phyloP scores from a whole-genome alignment of 192 early-diverging fungal genomes.

The Allomyces arbusculus region DNA sequence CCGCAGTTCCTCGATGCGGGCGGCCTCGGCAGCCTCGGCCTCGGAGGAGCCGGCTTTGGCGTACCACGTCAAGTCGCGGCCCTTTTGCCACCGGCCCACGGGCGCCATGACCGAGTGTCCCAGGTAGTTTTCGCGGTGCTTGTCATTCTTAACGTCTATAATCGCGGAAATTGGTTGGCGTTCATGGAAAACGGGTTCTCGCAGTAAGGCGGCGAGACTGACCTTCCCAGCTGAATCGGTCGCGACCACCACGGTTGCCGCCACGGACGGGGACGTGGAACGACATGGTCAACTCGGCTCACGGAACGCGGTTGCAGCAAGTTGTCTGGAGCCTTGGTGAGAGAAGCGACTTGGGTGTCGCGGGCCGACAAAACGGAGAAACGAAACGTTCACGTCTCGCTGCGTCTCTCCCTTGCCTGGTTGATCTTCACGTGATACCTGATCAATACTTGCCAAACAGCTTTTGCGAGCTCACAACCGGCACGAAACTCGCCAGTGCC shows the following conservation, averaged over 20 bases:
- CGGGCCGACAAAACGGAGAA: too few species aligned
- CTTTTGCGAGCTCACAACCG: too few species aligned
- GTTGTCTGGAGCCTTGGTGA: too few species aligned
- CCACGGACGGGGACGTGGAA: neutral
- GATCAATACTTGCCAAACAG: too few species aligned
- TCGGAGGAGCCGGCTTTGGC: slow-evolving; percentile 24
- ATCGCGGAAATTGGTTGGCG: neutral
- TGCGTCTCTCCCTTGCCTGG: too few species aligned
- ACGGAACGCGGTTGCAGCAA: too few species aligned
- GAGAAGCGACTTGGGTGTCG: too few species aligned
- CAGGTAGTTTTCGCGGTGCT: slow-evolving; percentile 64
- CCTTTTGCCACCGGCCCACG: slow-evolving; percentile 56
- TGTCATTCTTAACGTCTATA: slow-evolving; percentile 33
- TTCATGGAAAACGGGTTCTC: neutral
- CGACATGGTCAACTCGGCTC: too few species aligned
- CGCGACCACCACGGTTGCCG: slow-evolving; percentile 18
- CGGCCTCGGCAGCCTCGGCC: slow-evolving; percentile 8
- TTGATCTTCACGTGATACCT: too few species aligned
- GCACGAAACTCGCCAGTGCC: too few species aligned
- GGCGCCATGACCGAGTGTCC: slow-evolving; percentile 63
- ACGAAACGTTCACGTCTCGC: too few species aligned
- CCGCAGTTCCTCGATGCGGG: slow-evolving; percentile 18
- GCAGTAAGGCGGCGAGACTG: neutral
- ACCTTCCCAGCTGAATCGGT: slow-evolving; percentile 33
- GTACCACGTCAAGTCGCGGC: slow-evolving; percentile 54